Evolutionary conservation across 306 rosid genomes (phyloP).

Genomic region (Cucurbita moschata): DNA sequence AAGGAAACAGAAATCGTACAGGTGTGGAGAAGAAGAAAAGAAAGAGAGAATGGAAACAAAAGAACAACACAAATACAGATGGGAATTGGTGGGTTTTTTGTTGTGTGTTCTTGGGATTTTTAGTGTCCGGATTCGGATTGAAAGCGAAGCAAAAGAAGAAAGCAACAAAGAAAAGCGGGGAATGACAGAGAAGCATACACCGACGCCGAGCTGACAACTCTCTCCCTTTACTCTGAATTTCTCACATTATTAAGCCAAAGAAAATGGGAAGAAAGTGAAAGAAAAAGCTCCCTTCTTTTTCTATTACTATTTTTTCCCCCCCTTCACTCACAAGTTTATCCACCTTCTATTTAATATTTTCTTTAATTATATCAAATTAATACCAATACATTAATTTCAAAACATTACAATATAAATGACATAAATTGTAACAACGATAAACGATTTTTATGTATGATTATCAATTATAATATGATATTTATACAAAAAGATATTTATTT

Average conservation of each 20-base stretch:
- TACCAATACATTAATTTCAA: too few relatives aligned
- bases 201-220: neutral
- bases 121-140: neutral
- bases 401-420: too few relatives aligned
- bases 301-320: too few relatives aligned
- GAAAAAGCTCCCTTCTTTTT: too few relatives aligned
- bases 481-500: too few relatives aligned
- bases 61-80: neutral
- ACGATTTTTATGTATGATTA: too few relatives aligned
- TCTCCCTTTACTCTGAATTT: neutral
- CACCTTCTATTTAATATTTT: too few relatives aligned
- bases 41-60: neutral
- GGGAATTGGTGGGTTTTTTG: neutral
- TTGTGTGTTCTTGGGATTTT: neutral
- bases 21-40: neutral
- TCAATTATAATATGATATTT: too few relatives aligned
- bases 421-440: too few relatives aligned
- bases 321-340: too few relatives aligned
- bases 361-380: too few relatives aligned
- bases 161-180: neutral
- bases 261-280: too few relatives aligned
- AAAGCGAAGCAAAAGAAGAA: conserved; percentile 1
- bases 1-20: neutral
- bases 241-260: neutral
- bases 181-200: conserved; percentile 10